phyloP scores from a whole-genome alignment of 1,139 yeast species.

The Geotrichum australiense region DNA sequence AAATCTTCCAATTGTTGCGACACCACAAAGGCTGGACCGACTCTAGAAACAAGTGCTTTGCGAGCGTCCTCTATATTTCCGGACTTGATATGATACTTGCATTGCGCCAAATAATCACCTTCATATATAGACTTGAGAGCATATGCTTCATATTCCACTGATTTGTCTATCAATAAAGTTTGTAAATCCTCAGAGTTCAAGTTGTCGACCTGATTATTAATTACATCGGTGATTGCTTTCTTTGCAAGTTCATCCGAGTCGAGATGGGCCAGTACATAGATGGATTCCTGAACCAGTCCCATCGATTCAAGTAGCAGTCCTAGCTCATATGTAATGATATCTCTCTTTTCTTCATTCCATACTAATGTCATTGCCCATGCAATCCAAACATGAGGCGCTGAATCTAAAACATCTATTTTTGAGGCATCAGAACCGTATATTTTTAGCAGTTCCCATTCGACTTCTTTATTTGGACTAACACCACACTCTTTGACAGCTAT shows the following conservation, averaged over 20 bases:
- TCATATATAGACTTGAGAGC: constrained; percentile 37
- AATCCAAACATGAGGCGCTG: constrained; percentile 32
- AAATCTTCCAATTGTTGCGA: constrained; percentile 38
- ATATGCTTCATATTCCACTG: constrained; percentile 25
- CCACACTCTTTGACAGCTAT: constrained; percentile 35
- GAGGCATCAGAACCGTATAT: constrained; percentile 38
- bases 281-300: constrained; percentile 53
- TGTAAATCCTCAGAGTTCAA: constrained; percentile 29
- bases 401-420: constrained; percentile 23
- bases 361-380: constrained; percentile 54
- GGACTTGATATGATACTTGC: constrained; percentile 58
- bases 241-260: constrained; percentile 40
- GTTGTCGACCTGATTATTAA: constrained; percentile 43
- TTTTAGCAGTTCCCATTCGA: constrained; percentile 32
- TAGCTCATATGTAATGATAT: constrained; percentile 43
- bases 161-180: constrained; percentile 34
- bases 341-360: constrained; percentile 36
- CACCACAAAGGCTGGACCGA: constrained; percentile 66
- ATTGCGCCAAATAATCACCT: constrained; percentile 55
- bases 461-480: constrained; percentile 30
- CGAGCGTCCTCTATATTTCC: constrained; percentile 60
- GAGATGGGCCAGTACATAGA: constrained; percentile 54
- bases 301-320: constrained; percentile 46
- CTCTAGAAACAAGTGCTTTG: constrained; percentile 42
- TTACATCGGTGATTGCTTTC: constrained; percentile 39